Evolutionary conservation across 1,284 basidiomycete genomes (phyloP).

Genomic region (Sanghuangporus baumii): DNA sequence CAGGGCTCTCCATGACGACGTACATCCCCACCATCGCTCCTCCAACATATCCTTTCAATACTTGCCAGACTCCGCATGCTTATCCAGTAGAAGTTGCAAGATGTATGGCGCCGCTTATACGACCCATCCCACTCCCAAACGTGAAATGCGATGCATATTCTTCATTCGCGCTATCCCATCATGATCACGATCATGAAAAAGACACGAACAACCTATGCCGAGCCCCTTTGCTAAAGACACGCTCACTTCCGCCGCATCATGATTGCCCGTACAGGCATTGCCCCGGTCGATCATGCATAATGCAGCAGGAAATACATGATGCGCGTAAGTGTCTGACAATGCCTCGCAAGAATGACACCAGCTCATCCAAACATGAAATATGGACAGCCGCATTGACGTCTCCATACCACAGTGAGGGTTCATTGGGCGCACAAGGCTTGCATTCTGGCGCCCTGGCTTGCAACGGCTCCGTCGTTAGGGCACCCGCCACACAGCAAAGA

Average conservation of each 20-base stretch:
- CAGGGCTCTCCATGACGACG: neutral
- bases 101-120: conserved; percentile 8
- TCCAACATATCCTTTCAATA: neutral
- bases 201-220: neutral
- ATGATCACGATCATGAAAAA: neutral
- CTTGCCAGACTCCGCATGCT: neutral
- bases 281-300: neutral
- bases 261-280: neutral
- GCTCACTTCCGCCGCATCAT: neutral
- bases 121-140: conserved; percentile 6
- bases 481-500: too few relatives aligned
- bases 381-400: too few relatives aligned
- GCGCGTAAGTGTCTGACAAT: neutral
- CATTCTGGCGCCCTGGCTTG: too few relatives aligned
- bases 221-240: neutral
- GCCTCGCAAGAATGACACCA: neutral
- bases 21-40: conserved; percentile 1
- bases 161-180: neutral
- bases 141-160: neutral
- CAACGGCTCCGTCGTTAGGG: too few relatives aligned
- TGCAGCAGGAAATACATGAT: neutral
- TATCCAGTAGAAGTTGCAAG: conserved; percentile 6
- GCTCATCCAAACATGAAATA: too few relatives aligned
- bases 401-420: too few relatives aligned
- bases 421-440: too few relatives aligned